These are phyloP conservation scores for Phaeoacremonium minimum DNA, from an alignment of 2,329 filamentous ascomycete species.

Conservation along the genomic window DNA sequence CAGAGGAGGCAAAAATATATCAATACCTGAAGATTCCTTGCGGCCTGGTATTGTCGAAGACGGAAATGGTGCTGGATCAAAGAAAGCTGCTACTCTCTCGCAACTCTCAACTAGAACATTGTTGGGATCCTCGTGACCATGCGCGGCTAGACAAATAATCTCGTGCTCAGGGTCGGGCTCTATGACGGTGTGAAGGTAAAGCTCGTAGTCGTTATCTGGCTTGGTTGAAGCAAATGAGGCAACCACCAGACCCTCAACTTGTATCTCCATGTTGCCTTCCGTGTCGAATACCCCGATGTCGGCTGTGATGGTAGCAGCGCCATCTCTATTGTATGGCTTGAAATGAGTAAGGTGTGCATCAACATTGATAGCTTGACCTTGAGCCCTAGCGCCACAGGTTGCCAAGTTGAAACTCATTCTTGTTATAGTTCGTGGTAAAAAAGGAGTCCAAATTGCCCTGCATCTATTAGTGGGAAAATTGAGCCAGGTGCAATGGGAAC, in stretches of 20 bases:
- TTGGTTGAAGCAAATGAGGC: slow-evolving; percentile 22
- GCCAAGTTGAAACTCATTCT: slow-evolving; percentile 30
- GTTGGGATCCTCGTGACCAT: slow-evolving; percentile 5
- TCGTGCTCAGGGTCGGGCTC: slow-evolving; percentile 35
- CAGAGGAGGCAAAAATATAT: not conserved
- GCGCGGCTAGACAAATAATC: slow-evolving; percentile 17
- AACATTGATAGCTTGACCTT: slow-evolving; percentile 15
- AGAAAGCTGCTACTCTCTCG: slow-evolving; percentile 27
- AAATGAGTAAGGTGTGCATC: slow-evolving; percentile 25
- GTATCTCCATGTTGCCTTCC: slow-evolving; percentile 21
- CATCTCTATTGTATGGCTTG: slow-evolving; percentile 13
- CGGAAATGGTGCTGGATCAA: too few relatives aligned
- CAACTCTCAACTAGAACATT: slow-evolving; percentile 27
- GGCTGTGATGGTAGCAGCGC: slow-evolving; percentile 23
- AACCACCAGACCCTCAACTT: slow-evolving; percentile 25
- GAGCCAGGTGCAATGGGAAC: slow-evolving; percentile 1
- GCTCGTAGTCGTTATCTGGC: slow-evolving; percentile 24
- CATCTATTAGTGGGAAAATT: not conserved
- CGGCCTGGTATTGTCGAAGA: too few relatives aligned
- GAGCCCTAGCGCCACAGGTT: slow-evolving; percentile 9
- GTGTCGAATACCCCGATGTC: slow-evolving; percentile 30
- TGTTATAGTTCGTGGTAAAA: slow-evolving; percentile 30
- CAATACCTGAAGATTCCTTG: not conserved
- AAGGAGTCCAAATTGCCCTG: slow-evolving; percentile 36
- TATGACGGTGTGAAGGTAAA: slow-evolving; percentile 27